Percentiles rank a stretch among this genome's conserved stretches.
Evolutionary conservation across 345 rosid genomes (phyloP).

Genomic region (Clausena lansium): DNA sequence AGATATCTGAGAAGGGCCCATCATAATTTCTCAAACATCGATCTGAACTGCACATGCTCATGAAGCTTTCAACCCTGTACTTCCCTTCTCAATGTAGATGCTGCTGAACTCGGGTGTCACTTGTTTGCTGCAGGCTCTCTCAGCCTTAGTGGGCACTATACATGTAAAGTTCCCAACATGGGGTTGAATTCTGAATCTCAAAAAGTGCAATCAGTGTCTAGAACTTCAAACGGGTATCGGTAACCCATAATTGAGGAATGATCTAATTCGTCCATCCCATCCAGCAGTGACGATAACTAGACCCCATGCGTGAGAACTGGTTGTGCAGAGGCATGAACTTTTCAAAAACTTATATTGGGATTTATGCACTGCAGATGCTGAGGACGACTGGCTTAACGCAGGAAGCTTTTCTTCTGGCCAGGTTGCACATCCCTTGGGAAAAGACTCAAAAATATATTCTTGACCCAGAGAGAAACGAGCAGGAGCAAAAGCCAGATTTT

Average conservation of each 20-base stretch:
- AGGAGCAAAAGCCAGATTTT: slow-evolving; percentile 41
- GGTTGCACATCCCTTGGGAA: slow-evolving; percentile 82
- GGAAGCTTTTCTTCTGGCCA: slow-evolving; percentile 98
- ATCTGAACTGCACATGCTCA: slow-evolving; percentile 12
- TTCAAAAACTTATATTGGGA: slow-evolving; percentile 63
- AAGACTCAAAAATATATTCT: slow-evolving; percentile 61
- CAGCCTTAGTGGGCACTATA: slow-evolving; percentile 8
- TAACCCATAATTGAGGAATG: slow-evolving; percentile 87
- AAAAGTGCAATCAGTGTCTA: slow-evolving; percentile 12
- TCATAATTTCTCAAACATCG: slow-evolving; percentile 15
- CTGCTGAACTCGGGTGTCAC: slow-evolving; percentile 7
- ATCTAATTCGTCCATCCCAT: slow-evolving; percentile 87
- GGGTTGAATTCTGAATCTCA: slow-evolving; percentile 9
- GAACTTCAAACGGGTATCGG: slow-evolving; percentile 57
- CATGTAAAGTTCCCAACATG: not conserved
- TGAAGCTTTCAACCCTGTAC: slow-evolving; percentile 9
- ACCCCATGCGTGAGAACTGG: slow-evolving; percentile 79
- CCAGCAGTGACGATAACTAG: slow-evolving; percentile 92
- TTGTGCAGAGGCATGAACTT: slow-evolving; percentile 65
- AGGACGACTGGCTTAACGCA: slow-evolving; percentile 33
- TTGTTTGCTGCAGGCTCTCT: slow-evolving; percentile 10
- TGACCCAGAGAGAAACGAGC: slow-evolving; percentile 54
- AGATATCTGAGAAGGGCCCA: slow-evolving; percentile 24
- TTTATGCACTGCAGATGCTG: slow-evolving; percentile 49
- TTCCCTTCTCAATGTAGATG: slow-evolving; percentile 10